Percentiles rank a stretch among this genome's conserved stretches.
These are phyloP conservation scores for Asterella californica DNA, from an alignment of 225 moss, liverwort and hornwort species.

Conservation along the genomic window DNA sequence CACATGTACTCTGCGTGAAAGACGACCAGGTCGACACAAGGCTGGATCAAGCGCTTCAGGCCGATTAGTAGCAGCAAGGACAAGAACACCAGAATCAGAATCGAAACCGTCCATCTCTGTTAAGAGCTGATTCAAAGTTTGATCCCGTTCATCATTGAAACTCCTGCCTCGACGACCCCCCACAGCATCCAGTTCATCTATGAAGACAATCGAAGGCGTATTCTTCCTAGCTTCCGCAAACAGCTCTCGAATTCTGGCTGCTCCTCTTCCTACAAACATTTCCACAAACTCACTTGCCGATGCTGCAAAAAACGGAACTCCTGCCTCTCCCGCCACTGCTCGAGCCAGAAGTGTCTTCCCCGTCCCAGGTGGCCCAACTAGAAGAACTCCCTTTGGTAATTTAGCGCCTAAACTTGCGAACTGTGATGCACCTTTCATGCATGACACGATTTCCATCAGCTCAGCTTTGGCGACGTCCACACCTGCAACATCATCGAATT, in stretches of 20 bases:
- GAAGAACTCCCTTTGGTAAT: constrained; percentile 76
- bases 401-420: constrained; percentile 83
- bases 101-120: constrained; percentile 99
- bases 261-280: constrained; percentile 98
- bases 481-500: constrained; percentile 87
- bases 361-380: constrained; percentile 90
- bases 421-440: constrained; percentile 72
- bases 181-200: constrained; percentile 90
- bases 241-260: constrained; percentile 83
- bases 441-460: constrained; percentile 89
- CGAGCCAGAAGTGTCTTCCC: constrained; percentile 89
- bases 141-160: constrained; percentile 92
- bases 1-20: constrained; percentile 84
- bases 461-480: constrained; percentile 87
- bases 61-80: constrained; percentile 89
- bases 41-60: constrained; percentile 93
- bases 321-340: constrained; percentile 90
- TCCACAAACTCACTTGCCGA: constrained; percentile 98
- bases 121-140: constrained; percentile 90
- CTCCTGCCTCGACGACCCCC: constrained; percentile 92
- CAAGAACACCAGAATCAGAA: constrained; percentile 83
- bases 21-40: constrained; percentile 80
- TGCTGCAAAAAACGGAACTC: constrained; percentile 91
- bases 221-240: constrained; percentile 87
- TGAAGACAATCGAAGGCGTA: constrained; percentile 85